phyloP scores from a whole-genome alignment of 2,329 filamentous ascomycete species.

The Apiospora hydei region DNA sequence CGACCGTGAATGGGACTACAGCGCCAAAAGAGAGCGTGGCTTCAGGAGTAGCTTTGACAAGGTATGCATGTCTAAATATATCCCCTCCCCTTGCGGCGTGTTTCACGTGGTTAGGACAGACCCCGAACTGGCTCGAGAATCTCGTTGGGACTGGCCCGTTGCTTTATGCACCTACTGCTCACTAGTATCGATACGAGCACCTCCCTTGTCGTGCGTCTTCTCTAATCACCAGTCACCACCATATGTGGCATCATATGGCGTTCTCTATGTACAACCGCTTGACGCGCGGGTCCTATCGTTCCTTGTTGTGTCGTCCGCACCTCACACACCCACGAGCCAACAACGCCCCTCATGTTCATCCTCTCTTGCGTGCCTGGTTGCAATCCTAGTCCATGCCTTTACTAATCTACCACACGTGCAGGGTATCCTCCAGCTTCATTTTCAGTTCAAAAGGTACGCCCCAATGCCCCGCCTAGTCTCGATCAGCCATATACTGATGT shows the following conservation, averaged over 20 bases:
- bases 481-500: constrained; percentile 32
- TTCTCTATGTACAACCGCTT: constrained; percentile 29
- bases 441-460: constrained; percentile 95
- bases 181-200: constrained; percentile 21
- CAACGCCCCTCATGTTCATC: constrained; percentile 6
- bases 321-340: neutral
- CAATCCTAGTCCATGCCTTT: constrained; percentile 28
- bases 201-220: constrained; percentile 13
- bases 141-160: constrained; percentile 26
- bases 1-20: constrained; percentile 99
- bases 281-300: constrained; percentile 29
- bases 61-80: constrained; percentile 60
- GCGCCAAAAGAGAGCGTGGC: constrained; percentile 90
- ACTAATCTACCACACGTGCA: constrained; percentile 49
- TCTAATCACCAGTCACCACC: neutral
- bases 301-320: constrained; percentile 24
- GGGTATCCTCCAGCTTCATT: constrained; percentile 95
- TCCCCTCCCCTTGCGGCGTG: constrained; percentile 30
- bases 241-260: constrained; percentile 12
- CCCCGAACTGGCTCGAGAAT: constrained; percentile 20
- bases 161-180: constrained; percentile 27
- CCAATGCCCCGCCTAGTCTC: constrained; percentile 24
- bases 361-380: constrained; percentile 29
- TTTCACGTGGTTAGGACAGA: constrained; percentile 30
- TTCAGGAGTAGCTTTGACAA: constrained; percentile 98